Evolutionary conservation across 1,139 yeast genomes (phyloP).

Genomic region (Diutina siamensis): DNA sequence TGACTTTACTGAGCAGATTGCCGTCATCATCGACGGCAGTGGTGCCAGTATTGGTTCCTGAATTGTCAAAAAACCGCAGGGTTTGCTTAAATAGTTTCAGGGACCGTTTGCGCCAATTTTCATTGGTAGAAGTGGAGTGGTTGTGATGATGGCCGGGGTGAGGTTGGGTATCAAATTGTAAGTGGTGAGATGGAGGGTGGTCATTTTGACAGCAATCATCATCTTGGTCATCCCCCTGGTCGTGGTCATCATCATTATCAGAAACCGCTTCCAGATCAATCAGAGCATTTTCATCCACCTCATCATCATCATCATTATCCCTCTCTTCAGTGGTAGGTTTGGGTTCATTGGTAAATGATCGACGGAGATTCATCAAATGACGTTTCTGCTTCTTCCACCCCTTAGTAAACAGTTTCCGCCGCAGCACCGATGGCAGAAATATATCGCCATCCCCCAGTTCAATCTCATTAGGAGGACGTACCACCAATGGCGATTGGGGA

Average conservation of each 20-base stretch:
- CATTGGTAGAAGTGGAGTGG: background rate
- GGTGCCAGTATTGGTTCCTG: background rate
- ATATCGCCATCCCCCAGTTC: slow-evolving; percentile 19
- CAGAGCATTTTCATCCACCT: slow-evolving; percentile 14
- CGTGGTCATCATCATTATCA: slow-evolving; percentile 8
- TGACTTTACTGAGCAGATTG: slow-evolving; percentile 10
- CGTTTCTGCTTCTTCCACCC: background rate
- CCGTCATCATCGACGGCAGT: background rate
- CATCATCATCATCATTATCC: slow-evolving; percentile 13
- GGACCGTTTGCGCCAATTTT: background rate
- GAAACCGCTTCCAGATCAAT: background rate
- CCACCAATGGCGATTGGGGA: slow-evolving; percentile 67
- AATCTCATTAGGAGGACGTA: slow-evolving; percentile 70
- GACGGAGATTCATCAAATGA: background rate
- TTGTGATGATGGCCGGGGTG: background rate
- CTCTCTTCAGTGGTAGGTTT: slow-evolving; percentile 1
- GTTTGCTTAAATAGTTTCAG: background rate
- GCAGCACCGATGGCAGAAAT: slow-evolving; percentile 7
- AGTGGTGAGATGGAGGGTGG: background rate
- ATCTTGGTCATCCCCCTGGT: slow-evolving; percentile 9
- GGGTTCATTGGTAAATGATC: background rate
- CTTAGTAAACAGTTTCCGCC: background rate
- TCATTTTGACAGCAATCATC: background rate
- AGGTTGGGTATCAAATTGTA: background rate
- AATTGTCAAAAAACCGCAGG: background rate